Percentiles rank a stretch among this genome's conserved stretches.
Conservation (phyloP, 2,329 filamentous ascomycete species). For the Botryotinia convoluta region DNA sequence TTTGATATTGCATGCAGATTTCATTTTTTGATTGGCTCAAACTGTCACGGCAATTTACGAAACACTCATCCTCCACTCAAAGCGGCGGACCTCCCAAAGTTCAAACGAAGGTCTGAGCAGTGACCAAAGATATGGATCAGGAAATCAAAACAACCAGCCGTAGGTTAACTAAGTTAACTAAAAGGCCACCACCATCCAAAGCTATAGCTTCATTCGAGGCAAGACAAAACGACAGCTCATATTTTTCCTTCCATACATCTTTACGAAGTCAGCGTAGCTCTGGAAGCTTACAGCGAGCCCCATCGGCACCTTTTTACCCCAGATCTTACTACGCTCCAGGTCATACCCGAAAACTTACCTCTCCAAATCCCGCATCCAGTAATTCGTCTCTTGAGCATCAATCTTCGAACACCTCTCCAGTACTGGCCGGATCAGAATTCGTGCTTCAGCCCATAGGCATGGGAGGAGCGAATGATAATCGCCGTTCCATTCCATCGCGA, state of each 20-base stretch:
- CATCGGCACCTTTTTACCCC: conserved; percentile 52
- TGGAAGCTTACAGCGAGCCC: conserved; percentile 58
- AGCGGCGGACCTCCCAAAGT: conserved; percentile 20
- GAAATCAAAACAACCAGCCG: conserved; percentile 43
- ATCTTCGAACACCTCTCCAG: conserved; percentile 35
- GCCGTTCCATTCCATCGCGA: conserved; percentile 41
- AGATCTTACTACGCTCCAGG: conserved; percentile 31
- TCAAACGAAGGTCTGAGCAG: conserved; percentile 22
- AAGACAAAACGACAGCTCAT: conserved; percentile 51
- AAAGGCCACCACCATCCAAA: conserved; percentile 46
- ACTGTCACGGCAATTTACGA: conserved; percentile 20
- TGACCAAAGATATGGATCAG: conserved; percentile 30
- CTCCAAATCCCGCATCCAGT: conserved; percentile 47
- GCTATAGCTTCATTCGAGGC: conserved; percentile 47
- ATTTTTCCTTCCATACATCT: conserved; percentile 37
- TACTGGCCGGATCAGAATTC: conserved; percentile 33
- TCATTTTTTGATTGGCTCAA: conserved; percentile 18
- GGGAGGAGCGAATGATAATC: conserved; percentile 32
- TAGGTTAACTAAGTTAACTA: conserved; percentile 57
- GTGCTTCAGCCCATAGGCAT: conserved; percentile 24
- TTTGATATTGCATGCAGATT: conserved; percentile 20
- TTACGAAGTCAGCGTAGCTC: conserved; percentile 63
- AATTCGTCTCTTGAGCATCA: conserved; percentile 39
- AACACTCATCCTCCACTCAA: conserved; percentile 21
- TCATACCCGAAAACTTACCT: conserved; percentile 43